These are phyloP conservation scores for Penicillium longicatenatum DNA, from an alignment of 495 filamentous ascomycete species.

Conservation along the genomic window DNA sequence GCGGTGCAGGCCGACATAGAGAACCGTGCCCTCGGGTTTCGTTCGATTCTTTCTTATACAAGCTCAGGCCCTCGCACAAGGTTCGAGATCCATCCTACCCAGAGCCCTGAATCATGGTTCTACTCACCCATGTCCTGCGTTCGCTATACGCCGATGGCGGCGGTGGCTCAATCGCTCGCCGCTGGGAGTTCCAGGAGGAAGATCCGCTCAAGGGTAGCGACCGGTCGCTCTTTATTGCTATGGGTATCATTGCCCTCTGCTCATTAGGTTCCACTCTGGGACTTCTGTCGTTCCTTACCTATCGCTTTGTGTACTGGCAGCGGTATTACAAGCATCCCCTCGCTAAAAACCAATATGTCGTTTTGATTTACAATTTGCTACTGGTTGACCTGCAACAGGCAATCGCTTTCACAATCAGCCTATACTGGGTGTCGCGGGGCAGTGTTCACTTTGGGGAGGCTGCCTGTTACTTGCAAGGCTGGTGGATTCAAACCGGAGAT, in stretches of 20 bases:
- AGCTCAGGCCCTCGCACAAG: background rate
- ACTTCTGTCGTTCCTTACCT: constrained; percentile 57
- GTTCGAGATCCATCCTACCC: constrained; percentile 7
- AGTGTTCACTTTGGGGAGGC: constrained; percentile 55
- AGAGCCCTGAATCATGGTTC: constrained; percentile 10
- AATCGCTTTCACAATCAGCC: constrained; percentile 65
- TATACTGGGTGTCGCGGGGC: constrained; percentile 55
- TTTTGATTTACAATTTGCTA: constrained; percentile 73
- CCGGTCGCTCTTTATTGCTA: constrained; percentile 52
- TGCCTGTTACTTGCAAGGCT: constrained; percentile 69
- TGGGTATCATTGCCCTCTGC: constrained; percentile 56
- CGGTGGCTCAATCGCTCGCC: constrained; percentile 17
- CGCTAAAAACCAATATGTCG: constrained; percentile 65
- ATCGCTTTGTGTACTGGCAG: constrained; percentile 59
- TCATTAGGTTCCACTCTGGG: constrained; percentile 57
- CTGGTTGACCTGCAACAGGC: constrained; percentile 73
- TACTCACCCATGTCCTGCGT: constrained; percentile 23
- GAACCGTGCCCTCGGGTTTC: background rate
- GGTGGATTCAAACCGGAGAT: constrained; percentile 70
- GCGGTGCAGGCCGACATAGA: constrained; percentile 2
- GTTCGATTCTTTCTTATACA: constrained; percentile 1
- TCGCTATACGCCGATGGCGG: constrained; percentile 14
- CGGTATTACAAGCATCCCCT: constrained; percentile 45
- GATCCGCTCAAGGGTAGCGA: constrained; percentile 22
- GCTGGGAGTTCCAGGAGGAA: constrained; percentile 28